Evolutionary conservation across 2,329 filamentous ascomycete genomes (phyloP).

Genomic region (Incumbomyces delicatus): DNA sequence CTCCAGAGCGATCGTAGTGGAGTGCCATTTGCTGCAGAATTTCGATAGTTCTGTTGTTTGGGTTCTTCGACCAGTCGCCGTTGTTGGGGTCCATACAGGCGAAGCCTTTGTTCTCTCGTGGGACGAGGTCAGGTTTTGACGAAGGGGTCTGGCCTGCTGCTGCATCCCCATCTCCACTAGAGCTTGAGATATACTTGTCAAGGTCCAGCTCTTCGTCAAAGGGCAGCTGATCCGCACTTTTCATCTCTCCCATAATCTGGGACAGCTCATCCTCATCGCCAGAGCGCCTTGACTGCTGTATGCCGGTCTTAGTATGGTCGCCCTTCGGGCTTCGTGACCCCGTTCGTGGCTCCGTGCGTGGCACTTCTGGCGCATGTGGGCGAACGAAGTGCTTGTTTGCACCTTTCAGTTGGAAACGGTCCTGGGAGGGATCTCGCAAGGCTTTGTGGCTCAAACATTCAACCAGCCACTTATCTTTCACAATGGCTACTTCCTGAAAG

Average conservation of each 20-base stretch:
- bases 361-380: not conserved
- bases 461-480: conserved; percentile 59
- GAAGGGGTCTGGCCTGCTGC: not conserved
- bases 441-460: conserved; percentile 55
- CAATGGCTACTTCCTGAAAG: conserved; percentile 20
- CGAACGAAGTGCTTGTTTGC: not conserved
- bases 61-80: conserved; percentile 42
- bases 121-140: not conserved
- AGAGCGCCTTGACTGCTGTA: conserved; percentile 11
- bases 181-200: conserved; percentile 38
- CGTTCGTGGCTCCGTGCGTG: not conserved
- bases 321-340: not conserved
- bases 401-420: conserved; percentile 46
- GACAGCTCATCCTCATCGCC: conserved; percentile 50
- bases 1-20: conserved; percentile 64
- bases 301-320: no score
- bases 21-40: conserved; percentile 64
- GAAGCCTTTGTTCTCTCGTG: conserved; percentile 35
- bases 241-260: conserved; percentile 53
- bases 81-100: conserved; percentile 52
- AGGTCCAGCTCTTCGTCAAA: conserved; percentile 30
- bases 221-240: conserved; percentile 18
- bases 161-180: conserved; percentile 7
- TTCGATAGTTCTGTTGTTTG: conserved; percentile 66
- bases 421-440: conserved; percentile 50